Percentiles rank a stretch among this genome's conserved stretches.
These are phyloP conservation scores for Kernera saxatilis DNA, from an alignment of 345 rosid species.

Conservation along the genomic window DNA sequence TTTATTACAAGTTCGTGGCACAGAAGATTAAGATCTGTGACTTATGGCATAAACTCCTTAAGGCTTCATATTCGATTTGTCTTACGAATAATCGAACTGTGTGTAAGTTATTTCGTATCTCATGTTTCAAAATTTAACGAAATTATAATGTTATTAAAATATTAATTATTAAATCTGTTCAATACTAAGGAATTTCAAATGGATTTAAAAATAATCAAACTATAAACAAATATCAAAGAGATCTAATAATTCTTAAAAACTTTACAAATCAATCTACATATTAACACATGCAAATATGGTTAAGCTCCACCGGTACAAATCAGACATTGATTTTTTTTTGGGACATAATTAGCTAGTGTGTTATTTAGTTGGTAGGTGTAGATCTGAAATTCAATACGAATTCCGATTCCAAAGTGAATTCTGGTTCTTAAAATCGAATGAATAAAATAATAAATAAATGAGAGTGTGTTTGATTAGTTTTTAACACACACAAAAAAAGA, in stretches of 20 bases:
- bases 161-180: not conserved
- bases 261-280: not conserved
- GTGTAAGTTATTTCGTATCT: too few relatives aligned
- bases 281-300: not conserved
- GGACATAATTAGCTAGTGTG: not conserved
- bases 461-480: not conserved
- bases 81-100: not conserved
- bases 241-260: not conserved
- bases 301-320: not conserved
- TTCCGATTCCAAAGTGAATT: not conserved
- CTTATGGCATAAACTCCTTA: not conserved
- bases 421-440: not conserved
- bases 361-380: constrained; percentile 2
- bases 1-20: too few relatives aligned
- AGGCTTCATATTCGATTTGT: not conserved
- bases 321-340: not conserved
- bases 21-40: too few relatives aligned
- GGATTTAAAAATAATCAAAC: not conserved
- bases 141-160: too few relatives aligned
- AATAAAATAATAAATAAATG: not conserved
- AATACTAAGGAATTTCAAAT: not conserved
- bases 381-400: not conserved
- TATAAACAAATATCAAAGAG: not conserved
- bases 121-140: too few relatives aligned
- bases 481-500: not conserved